Conservation (phyloP, 305 asterid genomes). For the Nicotiana rustica region DNA sequence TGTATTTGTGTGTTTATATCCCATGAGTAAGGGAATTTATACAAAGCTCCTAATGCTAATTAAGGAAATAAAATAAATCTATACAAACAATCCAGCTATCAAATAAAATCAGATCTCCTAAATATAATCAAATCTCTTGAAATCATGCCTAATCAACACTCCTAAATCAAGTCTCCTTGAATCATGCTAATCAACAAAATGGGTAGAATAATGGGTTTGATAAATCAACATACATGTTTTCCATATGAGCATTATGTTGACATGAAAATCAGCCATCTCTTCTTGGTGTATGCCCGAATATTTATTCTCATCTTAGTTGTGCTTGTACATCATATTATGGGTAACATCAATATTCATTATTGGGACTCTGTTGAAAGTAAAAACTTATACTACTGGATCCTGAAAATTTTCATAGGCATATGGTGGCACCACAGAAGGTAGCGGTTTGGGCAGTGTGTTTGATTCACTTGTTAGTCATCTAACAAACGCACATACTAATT, state of each 20-base stretch:
- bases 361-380: constrained; percentile 26
- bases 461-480: constrained; percentile 88
- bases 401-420: constrained; percentile 64
- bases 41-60: no score
- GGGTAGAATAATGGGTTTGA: constrained; percentile 15
- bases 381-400: constrained; percentile 18
- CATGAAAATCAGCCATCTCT: constrained; percentile 21
- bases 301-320: constrained; percentile 16
- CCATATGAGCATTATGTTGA: background rate
- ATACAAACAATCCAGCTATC: no score
- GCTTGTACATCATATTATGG: background rate
- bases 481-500: constrained; percentile 61
- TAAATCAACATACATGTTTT: background rate
- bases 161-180: background rate
- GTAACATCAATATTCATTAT: background rate
- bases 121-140: no score
- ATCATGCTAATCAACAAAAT: background rate
- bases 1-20: no score
- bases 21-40: no score
- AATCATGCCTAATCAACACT: no score
- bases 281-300: background rate
- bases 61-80: no score
- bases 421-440: constrained; percentile 83
- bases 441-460: constrained; percentile 78
- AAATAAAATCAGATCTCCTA: no score